Percentiles rank a stretch among this genome's conserved stretches.
Evolutionary conservation across 257 asterid species (phyloP).

Genomic region (Datura wrightii): DNA sequence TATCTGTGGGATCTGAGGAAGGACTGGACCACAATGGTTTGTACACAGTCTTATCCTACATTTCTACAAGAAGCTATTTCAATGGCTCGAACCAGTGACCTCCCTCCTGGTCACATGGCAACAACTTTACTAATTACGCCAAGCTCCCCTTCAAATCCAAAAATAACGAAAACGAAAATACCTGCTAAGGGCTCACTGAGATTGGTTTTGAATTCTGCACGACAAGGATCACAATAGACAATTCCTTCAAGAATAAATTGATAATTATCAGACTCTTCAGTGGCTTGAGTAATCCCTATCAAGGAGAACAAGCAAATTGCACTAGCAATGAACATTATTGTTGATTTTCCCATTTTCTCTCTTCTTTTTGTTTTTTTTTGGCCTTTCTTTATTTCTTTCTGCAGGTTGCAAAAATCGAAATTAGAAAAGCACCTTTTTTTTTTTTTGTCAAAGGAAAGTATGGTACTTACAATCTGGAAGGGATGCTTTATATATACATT

Average conservation of each 20-base stretch:
- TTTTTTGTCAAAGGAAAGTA: not conserved
- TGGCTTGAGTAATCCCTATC: conserved; percentile 28
- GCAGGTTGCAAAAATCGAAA: conserved; percentile 22
- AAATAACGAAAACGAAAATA: not conserved
- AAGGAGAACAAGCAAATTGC: conserved; percentile 47
- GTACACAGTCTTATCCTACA: no score
- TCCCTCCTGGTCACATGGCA: no score
- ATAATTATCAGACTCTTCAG: conserved; percentile 7
- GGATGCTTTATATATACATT: not conserved
- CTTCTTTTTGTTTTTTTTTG: not conserved
- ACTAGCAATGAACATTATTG: conserved; percentile 36
- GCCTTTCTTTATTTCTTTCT: conserved; percentile 23
- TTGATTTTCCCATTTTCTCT: conserved; percentile 47
- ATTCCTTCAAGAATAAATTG: conserved; percentile 51
- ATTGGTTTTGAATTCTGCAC: conserved; percentile 47
- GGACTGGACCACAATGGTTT: no score
- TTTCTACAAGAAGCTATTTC: no score
- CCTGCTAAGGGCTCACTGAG: conserved; percentile 49
- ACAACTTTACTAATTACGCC: no score
- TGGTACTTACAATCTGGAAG: not conserved
- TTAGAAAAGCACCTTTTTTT: conserved; percentile 1
- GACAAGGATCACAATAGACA: conserved; percentile 66
- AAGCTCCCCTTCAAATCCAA: not conserved
- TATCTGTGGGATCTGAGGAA: no score
- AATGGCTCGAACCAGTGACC: no score